Base-by-base conservation (phyloP, 352 stramenopile genomes). In the Pythium phragmitis region DNA sequence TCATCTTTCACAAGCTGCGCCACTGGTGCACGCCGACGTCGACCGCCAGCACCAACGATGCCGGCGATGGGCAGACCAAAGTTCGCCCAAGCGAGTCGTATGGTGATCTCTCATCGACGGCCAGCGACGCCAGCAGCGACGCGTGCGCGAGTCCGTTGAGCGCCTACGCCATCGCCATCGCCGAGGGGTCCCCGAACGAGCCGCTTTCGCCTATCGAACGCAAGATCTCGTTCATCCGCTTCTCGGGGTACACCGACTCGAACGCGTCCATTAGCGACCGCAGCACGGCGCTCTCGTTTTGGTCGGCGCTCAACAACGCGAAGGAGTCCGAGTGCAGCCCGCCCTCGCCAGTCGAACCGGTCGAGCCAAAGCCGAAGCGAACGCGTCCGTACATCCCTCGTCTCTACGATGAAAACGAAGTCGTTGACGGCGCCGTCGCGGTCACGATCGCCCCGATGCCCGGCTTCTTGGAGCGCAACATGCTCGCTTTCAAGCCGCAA, bases 401-500 rank as follows among this genome's bases (percentile, higher is more conserved):
- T 30, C 30, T 34, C 50, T 46, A n/a, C n/a, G 33, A 43, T 7
- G 50, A 42, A 23, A 6, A 51, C 14, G 26, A 46, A n/a, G 28
- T 21, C 23, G 17, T 3, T 2, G 28, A 55, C 19, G 36, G n/a
- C 4, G 19, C 56, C 23, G 34, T 64, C 34, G 11, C 8, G 3
- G 63, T 66, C 16, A 45, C 65, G 51, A 70, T 70, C 30, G 57
- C 16, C 14, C 33, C 46, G 26, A n/a, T 66, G 7, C 26, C 58
- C 1, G 64, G 64, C 42, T 62, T 66, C 7, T 33, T 45, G 14
- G n/a, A 53, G 57, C 41, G 50, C 28, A 70, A 65, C 52, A 23
- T 70, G 23, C 57, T 66, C 33, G 53, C 49, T 21, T 70, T 65
- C 50, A 70, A 70, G 50, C 64, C 63, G 9, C 56, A 60, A 1